These are phyloP conservation scores for Psilocybe mexicana DNA, from an alignment of 1,284 basidiomycete species.

Conservation along the genomic window DNA sequence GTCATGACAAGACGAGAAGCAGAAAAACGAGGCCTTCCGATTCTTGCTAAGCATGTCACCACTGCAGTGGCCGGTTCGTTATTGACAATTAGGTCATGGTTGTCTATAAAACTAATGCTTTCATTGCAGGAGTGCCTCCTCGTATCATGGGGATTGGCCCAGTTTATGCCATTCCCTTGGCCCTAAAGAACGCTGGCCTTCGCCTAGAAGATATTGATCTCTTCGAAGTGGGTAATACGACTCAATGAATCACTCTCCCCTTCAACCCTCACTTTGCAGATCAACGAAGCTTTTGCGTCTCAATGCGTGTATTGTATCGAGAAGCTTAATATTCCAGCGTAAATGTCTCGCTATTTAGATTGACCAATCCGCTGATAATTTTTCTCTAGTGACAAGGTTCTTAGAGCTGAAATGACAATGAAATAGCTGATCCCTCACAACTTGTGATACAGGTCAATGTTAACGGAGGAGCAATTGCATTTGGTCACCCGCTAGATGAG, in stretches of 20 bases:
- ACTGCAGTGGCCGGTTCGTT: conserved; percentile 68
- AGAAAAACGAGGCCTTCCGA: conserved; percentile 71
- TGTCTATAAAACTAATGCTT: conserved; percentile 15
- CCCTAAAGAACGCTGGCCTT: conserved; percentile 65
- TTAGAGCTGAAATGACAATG: not conserved
- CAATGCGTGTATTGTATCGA: conserved; percentile 84
- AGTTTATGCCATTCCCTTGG: conserved; percentile 69
- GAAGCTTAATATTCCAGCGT: conserved; percentile 61
- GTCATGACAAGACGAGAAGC: conserved; percentile 88
- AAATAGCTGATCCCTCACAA: too few species aligned
- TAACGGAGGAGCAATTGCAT: conserved; percentile 88
- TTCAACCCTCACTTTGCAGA: conserved; percentile 40
- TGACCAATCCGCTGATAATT: not conserved
- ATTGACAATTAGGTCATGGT: not conserved
- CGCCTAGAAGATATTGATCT: conserved; percentile 75
- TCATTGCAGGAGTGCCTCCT: conserved; percentile 59
- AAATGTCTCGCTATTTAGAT: conserved; percentile 8
- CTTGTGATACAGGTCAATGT: conserved; percentile 67
- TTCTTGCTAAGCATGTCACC: conserved; percentile 79
- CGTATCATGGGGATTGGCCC: conserved; percentile 88
- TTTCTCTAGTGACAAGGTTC: conserved; percentile 38
- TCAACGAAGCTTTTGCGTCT: conserved; percentile 92
- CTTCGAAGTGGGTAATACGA: conserved; percentile 60
- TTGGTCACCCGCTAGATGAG: conserved; percentile 87
- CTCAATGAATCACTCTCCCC: too few species aligned